These are phyloP conservation scores for Pittosporum tobira DNA, from an alignment of 129 eudicot genomes.

Conservation along the genomic window DNA sequence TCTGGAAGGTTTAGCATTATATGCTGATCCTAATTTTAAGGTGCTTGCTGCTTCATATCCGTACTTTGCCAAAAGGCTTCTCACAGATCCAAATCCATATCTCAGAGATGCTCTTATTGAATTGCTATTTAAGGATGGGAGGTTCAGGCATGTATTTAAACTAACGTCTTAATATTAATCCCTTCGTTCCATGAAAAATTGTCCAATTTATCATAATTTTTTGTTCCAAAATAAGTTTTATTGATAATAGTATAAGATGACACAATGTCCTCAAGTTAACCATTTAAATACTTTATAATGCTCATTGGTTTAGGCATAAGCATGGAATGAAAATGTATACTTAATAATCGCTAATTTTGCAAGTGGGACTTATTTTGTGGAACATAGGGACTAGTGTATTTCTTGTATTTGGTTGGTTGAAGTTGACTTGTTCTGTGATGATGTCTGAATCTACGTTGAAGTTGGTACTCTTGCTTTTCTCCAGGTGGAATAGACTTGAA, in stretches of 20 bases:
- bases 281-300: too few species aligned
- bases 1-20: slow-evolving; percentile 89
- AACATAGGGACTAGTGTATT: too few species aligned
- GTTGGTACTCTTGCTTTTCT: slow-evolving; percentile 13
- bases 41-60: slow-evolving; percentile 97
- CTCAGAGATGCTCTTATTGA: slow-evolving; percentile 95
- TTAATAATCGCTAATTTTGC: too few species aligned
- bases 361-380: too few species aligned
- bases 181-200: too few species aligned
- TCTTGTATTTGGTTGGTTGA: neutral
- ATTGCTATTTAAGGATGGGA: slow-evolving; percentile 90
- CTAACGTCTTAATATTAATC: neutral
- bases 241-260: too few species aligned
- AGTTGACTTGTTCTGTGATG: neutral
- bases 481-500: slow-evolving; percentile 98
- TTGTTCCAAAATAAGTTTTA: too few species aligned
- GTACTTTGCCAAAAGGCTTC: slow-evolving; percentile 93
- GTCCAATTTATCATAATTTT: too few species aligned
- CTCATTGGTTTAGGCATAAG: too few species aligned
- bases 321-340: too few species aligned
- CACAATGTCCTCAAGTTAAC: too few species aligned
- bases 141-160: slow-evolving; percentile 41
- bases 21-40: slow-evolving; percentile 94
- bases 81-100: slow-evolving; percentile 91
- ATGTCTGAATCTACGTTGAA: neutral